phyloP scores from a whole-genome alignment of 306 rosid genomes.

The Gillenia trifoliata region DNA sequence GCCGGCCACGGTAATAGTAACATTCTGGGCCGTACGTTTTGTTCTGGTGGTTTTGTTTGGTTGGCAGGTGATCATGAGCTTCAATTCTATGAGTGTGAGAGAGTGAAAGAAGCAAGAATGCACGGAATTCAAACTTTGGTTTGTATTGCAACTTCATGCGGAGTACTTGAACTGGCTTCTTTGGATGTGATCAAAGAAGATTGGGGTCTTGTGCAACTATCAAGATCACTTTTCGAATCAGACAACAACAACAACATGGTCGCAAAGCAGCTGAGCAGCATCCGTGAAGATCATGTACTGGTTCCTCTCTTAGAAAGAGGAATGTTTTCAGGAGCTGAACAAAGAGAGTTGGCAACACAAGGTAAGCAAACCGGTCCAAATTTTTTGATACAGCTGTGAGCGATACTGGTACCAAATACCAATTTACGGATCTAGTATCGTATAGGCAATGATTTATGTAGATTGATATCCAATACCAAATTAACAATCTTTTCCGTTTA shows the following conservation, averaged over 20 bases:
- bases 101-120: slow-evolving; percentile 37
- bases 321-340: neutral
- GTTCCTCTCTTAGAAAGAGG: neutral
- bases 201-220: slow-evolving; percentile 23
- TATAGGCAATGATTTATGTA: neutral
- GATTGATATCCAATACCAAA: neutral
- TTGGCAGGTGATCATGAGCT: slow-evolving; percentile 25
- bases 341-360: neutral
- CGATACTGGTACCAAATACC: neutral
- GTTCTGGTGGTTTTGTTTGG: slow-evolving; percentile 36
- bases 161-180: slow-evolving; percentile 48
- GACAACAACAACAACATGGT: neutral
- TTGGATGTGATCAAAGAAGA: slow-evolving; percentile 22
- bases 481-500: neutral
- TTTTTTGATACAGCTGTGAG: neutral
- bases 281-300: neutral
- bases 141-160: slow-evolving; percentile 26
- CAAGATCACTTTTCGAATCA: slow-evolving; percentile 24
- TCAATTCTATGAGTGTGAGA: slow-evolving; percentile 29
- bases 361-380: neutral
- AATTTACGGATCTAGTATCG: neutral
- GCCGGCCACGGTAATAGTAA: neutral
- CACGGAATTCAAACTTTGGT: slow-evolving; percentile 40
- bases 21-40: slow-evolving; percentile 25
- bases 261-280: neutral